Evolutionary conservation across 2,329 filamentous ascomycete species (phyloP).

Genomic region (Chaetomiaceae sp.): DNA sequence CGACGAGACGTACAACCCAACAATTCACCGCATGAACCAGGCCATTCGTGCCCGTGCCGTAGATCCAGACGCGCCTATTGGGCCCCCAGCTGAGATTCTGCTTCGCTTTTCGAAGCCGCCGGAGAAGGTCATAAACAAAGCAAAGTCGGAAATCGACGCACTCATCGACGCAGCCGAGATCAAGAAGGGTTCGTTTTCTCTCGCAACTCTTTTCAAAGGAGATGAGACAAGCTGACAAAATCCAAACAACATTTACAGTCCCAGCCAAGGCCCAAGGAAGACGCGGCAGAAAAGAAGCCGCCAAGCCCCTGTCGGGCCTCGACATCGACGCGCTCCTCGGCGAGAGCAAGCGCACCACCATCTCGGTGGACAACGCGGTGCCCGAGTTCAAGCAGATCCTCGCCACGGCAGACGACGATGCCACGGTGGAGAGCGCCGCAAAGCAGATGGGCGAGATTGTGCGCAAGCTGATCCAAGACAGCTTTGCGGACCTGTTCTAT

Average conservation of each 20-base stretch:
- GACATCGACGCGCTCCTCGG: slow-evolving; percentile 80
- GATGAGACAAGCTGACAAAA: slow-evolving; percentile 23
- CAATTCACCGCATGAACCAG: slow-evolving; percentile 84
- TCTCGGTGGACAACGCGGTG: slow-evolving; percentile 68
- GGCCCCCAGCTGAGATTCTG: slow-evolving; percentile 59
- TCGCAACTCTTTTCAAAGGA: neutral
- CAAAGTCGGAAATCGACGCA: slow-evolving; percentile 53
- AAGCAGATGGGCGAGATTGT: slow-evolving; percentile 73
- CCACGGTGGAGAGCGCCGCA: slow-evolving; percentile 61
- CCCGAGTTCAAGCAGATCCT: slow-evolving; percentile 87
- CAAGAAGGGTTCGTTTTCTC: slow-evolving; percentile 62
- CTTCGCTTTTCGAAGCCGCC: slow-evolving; percentile 71
- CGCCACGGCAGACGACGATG: slow-evolving; percentile 53
- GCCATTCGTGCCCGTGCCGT: slow-evolving; percentile 80
- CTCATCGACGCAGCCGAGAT: slow-evolving; percentile 70
- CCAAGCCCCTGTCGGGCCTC: slow-evolving; percentile 84
- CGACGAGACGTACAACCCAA: slow-evolving; percentile 78
- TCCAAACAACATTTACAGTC: slow-evolving; percentile 55
- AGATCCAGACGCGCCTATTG: slow-evolving; percentile 61
- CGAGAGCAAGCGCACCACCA: slow-evolving; percentile 40
- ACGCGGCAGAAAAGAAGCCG: slow-evolving; percentile 60
- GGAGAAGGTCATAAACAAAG: slow-evolving; percentile 56
- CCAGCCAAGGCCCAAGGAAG: slow-evolving; percentile 74
- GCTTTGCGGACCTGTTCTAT: slow-evolving; percentile 72
- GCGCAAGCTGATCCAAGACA: slow-evolving; percentile 62